These are phyloP conservation scores for Thelonectria blattea DNA, from an alignment of 2,329 filamentous ascomycete genomes.

Conservation along the genomic window DNA sequence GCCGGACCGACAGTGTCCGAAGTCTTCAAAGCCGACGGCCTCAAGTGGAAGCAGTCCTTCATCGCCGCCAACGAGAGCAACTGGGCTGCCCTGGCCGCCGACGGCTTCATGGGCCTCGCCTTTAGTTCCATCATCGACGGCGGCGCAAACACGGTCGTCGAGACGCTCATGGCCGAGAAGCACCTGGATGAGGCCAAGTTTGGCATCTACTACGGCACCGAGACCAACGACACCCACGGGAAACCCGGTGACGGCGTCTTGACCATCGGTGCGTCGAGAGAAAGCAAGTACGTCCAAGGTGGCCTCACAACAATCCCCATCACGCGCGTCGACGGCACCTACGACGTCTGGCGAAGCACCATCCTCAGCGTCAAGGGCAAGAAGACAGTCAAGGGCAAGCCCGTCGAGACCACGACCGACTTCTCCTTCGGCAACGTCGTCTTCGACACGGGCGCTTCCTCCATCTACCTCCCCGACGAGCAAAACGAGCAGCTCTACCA, in stretches of 20 bases:
- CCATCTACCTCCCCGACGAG: constrained; percentile 37
- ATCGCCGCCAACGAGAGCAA: constrained; percentile 39
- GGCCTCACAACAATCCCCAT: constrained; percentile 32
- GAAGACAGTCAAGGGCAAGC: constrained; percentile 29
- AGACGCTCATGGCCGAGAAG: constrained; percentile 40
- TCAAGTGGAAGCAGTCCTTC: constrained; percentile 42
- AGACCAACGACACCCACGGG: constrained; percentile 18
- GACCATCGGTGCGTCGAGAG: constrained; percentile 42
- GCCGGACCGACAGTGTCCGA: constrained; percentile 38
- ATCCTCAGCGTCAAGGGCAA: constrained; percentile 14
- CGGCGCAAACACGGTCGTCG: constrained; percentile 41
- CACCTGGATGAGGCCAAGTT: constrained; percentile 42
- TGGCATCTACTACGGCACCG: constrained; percentile 40
- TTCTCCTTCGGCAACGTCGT: constrained; percentile 32
- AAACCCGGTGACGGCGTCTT: constrained; percentile 35
- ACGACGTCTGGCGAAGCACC: constrained; percentile 43
- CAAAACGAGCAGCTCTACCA: constrained; percentile 40
- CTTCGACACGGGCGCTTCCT: constrained; percentile 44
- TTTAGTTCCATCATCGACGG: constrained; percentile 43
- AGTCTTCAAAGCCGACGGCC: constrained; percentile 29
- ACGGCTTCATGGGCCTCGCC: constrained; percentile 46
- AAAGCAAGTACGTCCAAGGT: constrained; percentile 40
- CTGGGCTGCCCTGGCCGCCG: constrained; percentile 40
- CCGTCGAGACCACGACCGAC: constrained; percentile 11
- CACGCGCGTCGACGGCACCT: constrained; percentile 23